Evolutionary conservation across 1,284 basidiomycete species (phyloP).

Genomic region (Pseudozyma pruni): DNA sequence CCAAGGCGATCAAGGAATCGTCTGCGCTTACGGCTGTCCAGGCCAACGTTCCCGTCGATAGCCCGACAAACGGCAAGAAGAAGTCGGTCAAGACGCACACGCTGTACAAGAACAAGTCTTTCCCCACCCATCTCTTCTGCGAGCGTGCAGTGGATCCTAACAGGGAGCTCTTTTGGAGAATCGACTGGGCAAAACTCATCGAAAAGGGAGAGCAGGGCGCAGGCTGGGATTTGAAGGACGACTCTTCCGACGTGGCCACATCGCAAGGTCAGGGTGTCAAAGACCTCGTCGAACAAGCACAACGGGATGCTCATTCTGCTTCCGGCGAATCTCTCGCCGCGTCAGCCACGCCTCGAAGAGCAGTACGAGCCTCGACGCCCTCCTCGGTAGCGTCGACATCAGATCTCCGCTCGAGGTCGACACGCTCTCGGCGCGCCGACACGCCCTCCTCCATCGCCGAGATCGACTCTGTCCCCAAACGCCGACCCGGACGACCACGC

Average conservation of each 20-base stretch:
- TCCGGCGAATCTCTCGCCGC: neutral
- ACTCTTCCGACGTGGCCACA: conserved; percentile 35
- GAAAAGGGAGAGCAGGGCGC: conserved; percentile 35
- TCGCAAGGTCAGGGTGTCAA: conserved; percentile 46
- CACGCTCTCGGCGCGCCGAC: conserved; percentile 12
- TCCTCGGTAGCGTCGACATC: conserved; percentile 20
- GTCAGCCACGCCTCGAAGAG: neutral
- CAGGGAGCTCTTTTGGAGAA: conserved; percentile 50
- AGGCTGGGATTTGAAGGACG: conserved; percentile 50
- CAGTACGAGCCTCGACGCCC: conserved; percentile 18
- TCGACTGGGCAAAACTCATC: conserved; percentile 46
- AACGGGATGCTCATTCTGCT: conserved; percentile 9
- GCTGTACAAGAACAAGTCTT: conserved; percentile 42
- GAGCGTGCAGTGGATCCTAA: conserved; percentile 50
- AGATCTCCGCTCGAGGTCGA: conserved; percentile 5
- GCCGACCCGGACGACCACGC: conserved; percentile 37
- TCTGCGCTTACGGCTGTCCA: conserved; percentile 17
- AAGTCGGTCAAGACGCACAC: conserved; percentile 16
- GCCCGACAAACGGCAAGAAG: conserved; percentile 9
- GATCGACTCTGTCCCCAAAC: conserved; percentile 16
- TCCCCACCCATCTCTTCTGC: conserved; percentile 49
- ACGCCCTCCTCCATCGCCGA: conserved; percentile 22
- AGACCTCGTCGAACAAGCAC: conserved; percentile 45
- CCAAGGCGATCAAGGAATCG: conserved; percentile 34
- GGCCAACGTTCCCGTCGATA: conserved; percentile 3